Evolutionary conservation across 83 land plant species (phyloP), one percentile per base, ranked within the genome.

Genomic region (Thuja plicata): DNA sequence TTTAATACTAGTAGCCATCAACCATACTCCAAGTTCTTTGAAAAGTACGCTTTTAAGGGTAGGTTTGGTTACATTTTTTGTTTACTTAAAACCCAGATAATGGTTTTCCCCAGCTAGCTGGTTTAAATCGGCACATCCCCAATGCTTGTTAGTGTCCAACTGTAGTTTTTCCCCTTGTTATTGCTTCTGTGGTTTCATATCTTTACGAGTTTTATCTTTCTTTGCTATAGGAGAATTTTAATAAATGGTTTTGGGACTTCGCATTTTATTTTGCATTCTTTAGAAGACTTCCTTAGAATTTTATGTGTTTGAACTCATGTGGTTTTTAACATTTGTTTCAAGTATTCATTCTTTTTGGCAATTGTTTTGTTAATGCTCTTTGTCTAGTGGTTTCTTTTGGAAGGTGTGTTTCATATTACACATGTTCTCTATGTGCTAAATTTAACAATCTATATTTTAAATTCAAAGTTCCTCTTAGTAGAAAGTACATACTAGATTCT

Each of bases 381-480:
- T 98, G 99, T 86, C 99, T 99, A 27, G 88, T 98, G 40, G 98
- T 95, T 45, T 99, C 99, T 32, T 98, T 97, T 93, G 97, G 99
- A 92, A 97, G 99, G 99, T 98, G 93, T 40, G 84, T 81, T 81
- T 43, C 50, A 1, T 43, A 40, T 38, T 81, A 21, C 27, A 21
- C 21, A 21, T 9, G 8, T 21, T 41, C 21, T 81, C 11, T 37
- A 40, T 35, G 43, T 81, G 84, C 50, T 40, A 43, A 43, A 81
- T 41, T 24, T 43, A 12, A 81, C 84, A 81, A 24, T 16, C 50
- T 43, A 40, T 40, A 81, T 21, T 48, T 27, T 43, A 41, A 78
- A 78, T 78, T 40, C 19, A 15, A 60, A 60, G 76, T 2, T n/a
- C 24, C 76, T 71, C 34, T 71, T 71, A 71, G 10, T 71, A 30